Conservation (phyloP, 73 alveolate genomes). For the Paramecium sonneborni region DNA sequence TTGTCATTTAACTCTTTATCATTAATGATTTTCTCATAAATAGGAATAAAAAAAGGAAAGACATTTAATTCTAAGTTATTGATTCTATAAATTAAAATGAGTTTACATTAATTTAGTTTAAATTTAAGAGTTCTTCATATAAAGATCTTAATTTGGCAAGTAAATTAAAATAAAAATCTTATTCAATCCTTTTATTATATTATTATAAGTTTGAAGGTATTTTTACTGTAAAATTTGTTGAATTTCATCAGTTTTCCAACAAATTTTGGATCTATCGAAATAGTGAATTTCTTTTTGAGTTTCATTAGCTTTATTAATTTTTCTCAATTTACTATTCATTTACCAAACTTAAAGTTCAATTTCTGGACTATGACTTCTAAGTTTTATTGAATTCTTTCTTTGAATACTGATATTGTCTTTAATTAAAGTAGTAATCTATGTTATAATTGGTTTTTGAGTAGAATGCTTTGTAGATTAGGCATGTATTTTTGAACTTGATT, state of each 20-base stretch:
- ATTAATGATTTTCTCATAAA: conserved; percentile 19
- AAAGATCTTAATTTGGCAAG: neutral
- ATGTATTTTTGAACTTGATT: neutral
- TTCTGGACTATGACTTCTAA: neutral
- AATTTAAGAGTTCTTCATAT: neutral
- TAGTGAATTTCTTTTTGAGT: conserved; percentile 14
- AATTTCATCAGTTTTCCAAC: conserved; percentile 30
- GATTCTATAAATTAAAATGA: neutral
- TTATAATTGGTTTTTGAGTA: neutral
- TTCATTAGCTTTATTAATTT: neutral
- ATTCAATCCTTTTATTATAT: conserved; percentile 22
- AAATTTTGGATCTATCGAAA: neutral
- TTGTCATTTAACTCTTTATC: neutral
- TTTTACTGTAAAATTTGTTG: neutral
- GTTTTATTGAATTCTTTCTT: neutral
- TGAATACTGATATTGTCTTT: neutral
- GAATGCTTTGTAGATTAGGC: neutral
- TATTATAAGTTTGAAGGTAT: neutral
- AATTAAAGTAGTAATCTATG: neutral
- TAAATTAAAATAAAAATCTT: neutral
- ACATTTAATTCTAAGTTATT: neutral
- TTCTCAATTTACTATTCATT: neutral
- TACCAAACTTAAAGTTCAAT: neutral
- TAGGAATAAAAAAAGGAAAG: neutral
- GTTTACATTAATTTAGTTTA: conserved; percentile 1